Base-by-base conservation (phyloP, 768 basidiomycete species). In the Dendrothele bispora region DNA sequence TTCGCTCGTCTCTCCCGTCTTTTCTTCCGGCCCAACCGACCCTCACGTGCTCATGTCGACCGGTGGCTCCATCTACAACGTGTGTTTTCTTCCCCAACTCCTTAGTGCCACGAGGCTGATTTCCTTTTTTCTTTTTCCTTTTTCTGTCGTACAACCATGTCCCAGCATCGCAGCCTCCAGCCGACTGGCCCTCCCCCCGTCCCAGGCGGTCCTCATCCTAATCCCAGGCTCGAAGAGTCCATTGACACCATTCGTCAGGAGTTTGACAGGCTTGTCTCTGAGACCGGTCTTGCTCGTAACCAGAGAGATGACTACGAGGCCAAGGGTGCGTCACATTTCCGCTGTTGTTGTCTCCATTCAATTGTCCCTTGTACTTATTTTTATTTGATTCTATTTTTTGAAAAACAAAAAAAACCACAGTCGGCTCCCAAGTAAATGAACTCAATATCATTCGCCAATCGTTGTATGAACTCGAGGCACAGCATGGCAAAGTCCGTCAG, bases 301-400 rank as follows among this genome's bases (percentile, higher is more conserved):
- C 90, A 95, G 68, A 74, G 90, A 41, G 94, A 97, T 55, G 95
- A 98, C 48, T 89, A 84, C 62, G 95, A 98, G 68, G 74, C 73
- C 5, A 94, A 93, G 77, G 80, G 95, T 95, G 54, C 48, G 84
- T 74, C n/a, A n/a, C n/a, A n/a, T n/a, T n/a, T n/a, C n/a, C n/a
- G n/a, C n/a, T n/a, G n/a, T n/a, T n/a, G n/a, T n/a, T n/a, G n/a
- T n/a, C n/a, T n/a, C 18, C 28, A 17, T 37, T 27, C 28, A 21
- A 15, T 14, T 21, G 5, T 45, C 28, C 40, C 29, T n/a, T 42
- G 44, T 32, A 32, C 50, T 42, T 17, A 24, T 26, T 21, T 38
- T 29, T 43, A 40, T 21, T 45, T 40, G 43, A 51, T 43, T 43
- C 47, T 52, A 40, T 46, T 37, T 44, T 41, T 44, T 17, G 37